Percentiles rank a stretch among this genome's conserved stretches.
Evolutionary conservation across 306 rosid genomes (phyloP).

Genomic region (Cucumis hystrix): DNA sequence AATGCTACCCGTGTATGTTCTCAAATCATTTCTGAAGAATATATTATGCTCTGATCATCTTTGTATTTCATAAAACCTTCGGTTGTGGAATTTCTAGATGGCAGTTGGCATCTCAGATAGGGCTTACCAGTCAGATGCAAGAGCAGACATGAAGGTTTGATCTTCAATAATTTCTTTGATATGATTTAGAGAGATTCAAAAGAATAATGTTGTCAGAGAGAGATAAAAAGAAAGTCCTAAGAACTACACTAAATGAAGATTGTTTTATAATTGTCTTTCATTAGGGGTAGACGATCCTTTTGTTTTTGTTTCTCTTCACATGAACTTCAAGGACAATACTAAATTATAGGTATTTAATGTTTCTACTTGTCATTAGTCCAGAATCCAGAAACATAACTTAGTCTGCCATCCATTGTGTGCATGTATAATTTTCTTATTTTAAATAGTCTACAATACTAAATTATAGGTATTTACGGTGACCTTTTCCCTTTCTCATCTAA

Average conservation of each 20-base stretch:
- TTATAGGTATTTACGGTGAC: neutral
- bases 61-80: conserved; percentile 10
- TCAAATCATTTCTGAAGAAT: conserved; percentile 1
- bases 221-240: neutral
- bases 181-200: neutral
- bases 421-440: neutral
- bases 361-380: neutral
- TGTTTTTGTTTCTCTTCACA: neutral
- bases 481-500: neutral
- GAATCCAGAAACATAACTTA: neutral
- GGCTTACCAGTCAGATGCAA: conserved; percentile 48
- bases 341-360: neutral
- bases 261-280: neutral
- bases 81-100: conserved; percentile 56
- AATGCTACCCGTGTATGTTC: conserved; percentile 88
- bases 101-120: conserved; percentile 89
- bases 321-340: neutral
- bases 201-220: neutral
- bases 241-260: neutral
- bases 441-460: too few relatives aligned
- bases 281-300: neutral
- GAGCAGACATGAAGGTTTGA: conserved; percentile 83
- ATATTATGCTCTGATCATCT: conserved; percentile 3
- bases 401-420: neutral
- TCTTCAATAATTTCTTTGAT: conserved; percentile 2